Evolutionary conservation across 1,284 basidiomycete genomes (phyloP).

Genomic region (Cystobasidium slooffiae): DNA sequence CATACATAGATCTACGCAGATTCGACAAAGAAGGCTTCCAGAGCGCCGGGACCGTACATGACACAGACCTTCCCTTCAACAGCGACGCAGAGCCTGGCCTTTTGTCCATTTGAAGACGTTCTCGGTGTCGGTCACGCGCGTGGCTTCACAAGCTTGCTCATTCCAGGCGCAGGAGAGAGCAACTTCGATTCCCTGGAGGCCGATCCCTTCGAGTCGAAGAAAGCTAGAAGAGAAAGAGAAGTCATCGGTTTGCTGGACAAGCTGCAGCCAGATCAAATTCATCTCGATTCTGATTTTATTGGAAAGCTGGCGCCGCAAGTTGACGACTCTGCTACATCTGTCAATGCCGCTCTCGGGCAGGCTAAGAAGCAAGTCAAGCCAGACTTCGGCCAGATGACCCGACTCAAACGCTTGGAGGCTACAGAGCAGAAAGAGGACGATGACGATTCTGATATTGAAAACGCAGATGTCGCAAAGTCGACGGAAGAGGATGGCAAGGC

Average conservation of each 20-base stretch:
- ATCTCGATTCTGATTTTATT: constrained; percentile 66
- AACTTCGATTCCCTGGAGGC: constrained; percentile 93
- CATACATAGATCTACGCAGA: constrained; percentile 51
- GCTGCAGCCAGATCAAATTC: constrained; percentile 92
- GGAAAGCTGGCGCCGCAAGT: constrained; percentile 32
- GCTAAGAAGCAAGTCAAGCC: constrained; percentile 51
- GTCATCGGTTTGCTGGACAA: constrained; percentile 90
- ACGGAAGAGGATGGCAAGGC: constrained; percentile 61
- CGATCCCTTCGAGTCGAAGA: constrained; percentile 90
- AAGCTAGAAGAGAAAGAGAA: constrained; percentile 83
- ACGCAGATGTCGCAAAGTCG: constrained; percentile 56
- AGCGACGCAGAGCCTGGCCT: constrained; percentile 70
- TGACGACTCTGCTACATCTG: background rate
- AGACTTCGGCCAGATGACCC: constrained; percentile 72
- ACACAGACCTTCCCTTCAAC: constrained; percentile 76
- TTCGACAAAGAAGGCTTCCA: constrained; percentile 30
- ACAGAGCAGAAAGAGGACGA: constrained; percentile 59
- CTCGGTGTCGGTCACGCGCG: constrained; percentile 72
- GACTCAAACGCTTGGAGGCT: constrained; percentile 71
- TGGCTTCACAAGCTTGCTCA: constrained; percentile 81
- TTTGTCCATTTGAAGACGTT: constrained; percentile 92
- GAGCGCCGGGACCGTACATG: constrained; percentile 77
- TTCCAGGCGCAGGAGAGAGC: constrained; percentile 90
- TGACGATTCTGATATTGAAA: constrained; percentile 58
- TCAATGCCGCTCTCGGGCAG: constrained; percentile 60